Conservation (phyloP, 2,329 filamentous ascomycete species). For the Trichoderma sp. region DNA sequence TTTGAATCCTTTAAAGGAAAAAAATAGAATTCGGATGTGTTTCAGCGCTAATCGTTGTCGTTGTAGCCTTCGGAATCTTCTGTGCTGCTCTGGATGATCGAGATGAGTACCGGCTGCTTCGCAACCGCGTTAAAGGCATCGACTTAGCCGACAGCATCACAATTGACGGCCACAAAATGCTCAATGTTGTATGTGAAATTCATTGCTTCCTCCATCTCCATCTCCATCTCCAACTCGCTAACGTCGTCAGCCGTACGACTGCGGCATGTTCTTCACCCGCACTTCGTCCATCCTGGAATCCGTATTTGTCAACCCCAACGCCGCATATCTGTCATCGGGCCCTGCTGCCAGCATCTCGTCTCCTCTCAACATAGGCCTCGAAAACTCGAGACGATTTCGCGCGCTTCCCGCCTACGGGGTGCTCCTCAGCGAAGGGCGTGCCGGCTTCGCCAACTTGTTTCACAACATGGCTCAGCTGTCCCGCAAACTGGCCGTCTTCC, state of each 20-base stretch:
- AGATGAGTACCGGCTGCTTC: constrained; percentile 54
- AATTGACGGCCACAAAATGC: constrained; percentile 83
- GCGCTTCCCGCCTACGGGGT: constrained; percentile 86
- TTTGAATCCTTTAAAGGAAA: constrained; percentile 13
- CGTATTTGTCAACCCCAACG: constrained; percentile 80
- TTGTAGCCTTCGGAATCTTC: constrained; percentile 76
- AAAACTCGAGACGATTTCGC: constrained; percentile 88
- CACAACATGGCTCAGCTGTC: constrained; percentile 69
- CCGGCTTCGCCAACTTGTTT: constrained; percentile 67
- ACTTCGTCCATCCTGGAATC: constrained; percentile 53
- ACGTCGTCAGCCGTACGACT: constrained; percentile 70
- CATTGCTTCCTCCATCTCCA: background rate
- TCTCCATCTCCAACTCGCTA: background rate
- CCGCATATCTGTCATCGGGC: constrained; percentile 65
- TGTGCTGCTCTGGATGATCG: constrained; percentile 60
- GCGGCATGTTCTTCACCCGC: constrained; percentile 80
- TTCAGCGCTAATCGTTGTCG: background rate
- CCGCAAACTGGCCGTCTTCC: constrained; percentile 60
- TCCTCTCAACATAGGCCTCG: constrained; percentile 80
- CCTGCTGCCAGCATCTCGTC: constrained; percentile 58
- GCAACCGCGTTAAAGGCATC: constrained; percentile 56
- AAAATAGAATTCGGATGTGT: too few species aligned
- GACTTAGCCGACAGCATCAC: constrained; percentile 85
- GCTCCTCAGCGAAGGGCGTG: constrained; percentile 67
- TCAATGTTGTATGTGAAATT: constrained; percentile 67